A percentile compares a stretch with the other conserved stretches of the same genome.
Conservation (phyloP, 2,329 filamentous ascomycete species). For the Ilyonectria robusta region DNA sequence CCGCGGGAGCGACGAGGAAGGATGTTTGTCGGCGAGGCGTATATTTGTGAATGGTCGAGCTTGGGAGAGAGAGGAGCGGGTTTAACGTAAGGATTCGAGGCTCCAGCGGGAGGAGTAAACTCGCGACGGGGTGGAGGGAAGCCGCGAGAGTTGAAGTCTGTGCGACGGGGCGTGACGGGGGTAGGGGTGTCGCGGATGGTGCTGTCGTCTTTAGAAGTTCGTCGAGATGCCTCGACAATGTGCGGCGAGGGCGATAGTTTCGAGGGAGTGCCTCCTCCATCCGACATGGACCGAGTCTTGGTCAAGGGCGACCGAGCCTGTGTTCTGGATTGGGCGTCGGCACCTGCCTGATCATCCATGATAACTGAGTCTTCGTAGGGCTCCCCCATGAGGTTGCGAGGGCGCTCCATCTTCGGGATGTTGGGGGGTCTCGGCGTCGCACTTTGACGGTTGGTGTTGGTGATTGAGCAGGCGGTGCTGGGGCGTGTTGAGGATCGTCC, state of each 20-base stretch:
- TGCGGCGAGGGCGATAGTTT: conserved; percentile 72
- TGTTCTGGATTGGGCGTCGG: conserved; percentile 24
- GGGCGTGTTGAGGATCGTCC: conserved; percentile 14
- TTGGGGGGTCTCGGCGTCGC: conserved; percentile 13
- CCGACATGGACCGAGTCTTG: conserved; percentile 76
- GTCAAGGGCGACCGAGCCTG: conserved; percentile 57
- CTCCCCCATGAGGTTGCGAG: conserved; percentile 34
- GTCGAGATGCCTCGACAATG: conserved; percentile 67
- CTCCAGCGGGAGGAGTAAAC: conserved; percentile 54
- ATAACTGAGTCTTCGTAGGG: conserved; percentile 52
- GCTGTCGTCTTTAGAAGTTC: conserved; percentile 77
- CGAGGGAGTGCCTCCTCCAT: conserved; percentile 70
- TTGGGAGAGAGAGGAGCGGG: conserved; percentile 86
- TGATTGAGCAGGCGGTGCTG: conserved; percentile 14
- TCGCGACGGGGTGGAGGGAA: conserved; percentile 61
- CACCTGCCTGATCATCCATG: conserved; percentile 48
- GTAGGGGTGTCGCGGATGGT: conserved; percentile 60
- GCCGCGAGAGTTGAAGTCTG: conserved; percentile 73
- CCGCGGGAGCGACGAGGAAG: conserved; percentile 91
- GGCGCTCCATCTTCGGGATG: conserved; percentile 40
- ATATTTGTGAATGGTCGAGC: conserved; percentile 86
- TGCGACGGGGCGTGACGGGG: conserved; percentile 81
- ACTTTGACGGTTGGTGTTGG: conserved; percentile 15
- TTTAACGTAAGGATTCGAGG: conserved; percentile 60
- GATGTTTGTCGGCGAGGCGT: conserved; percentile 89